Base-by-base conservation (phyloP, 2,329 filamentous ascomycete species). In the Venturia asperata region DNA sequence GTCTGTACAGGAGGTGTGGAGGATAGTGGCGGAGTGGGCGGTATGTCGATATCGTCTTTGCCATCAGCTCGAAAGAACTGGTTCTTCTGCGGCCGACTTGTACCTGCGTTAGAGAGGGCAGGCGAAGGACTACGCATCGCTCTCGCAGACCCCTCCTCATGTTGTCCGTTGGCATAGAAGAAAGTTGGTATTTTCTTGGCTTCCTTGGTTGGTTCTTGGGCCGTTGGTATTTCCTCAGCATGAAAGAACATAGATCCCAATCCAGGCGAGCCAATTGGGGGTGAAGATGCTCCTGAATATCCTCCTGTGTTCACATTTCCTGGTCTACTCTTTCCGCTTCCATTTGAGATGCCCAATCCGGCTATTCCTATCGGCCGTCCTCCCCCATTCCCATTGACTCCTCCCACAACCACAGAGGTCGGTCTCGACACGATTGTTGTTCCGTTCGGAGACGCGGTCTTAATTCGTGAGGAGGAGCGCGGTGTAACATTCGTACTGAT, bases 201-300 rank as follows among this genome's bases (percentile, higher is more conserved):
- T 68, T 69, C 68, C 47, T 66, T 66, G 34, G 58, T 73, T 47
- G 74, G 74, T 66, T 74, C 75, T 66, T 74, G 74, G 19, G 72
- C 67, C 62, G 68, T 65, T 71, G 74, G 66, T 47, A 83, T 89
- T 70, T 96, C 91, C 74, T 87, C 91, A 37, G 92, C 94, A 74
- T 95, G 92, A 75, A 99, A 97, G 82, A 97, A 97, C 78, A 91
- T 93, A 64, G 87, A 77, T 19, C 24, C 77, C 55, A 43, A 24
- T 5, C 41, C 39, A 17, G 45, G 27, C 74, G 77, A 65, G 69
- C 74, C 63, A 72, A 76, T 5, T 73, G 76, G 64, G 68, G 73
- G 24, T 70, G 74, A 42, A 70, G 11, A 3, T 17, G 56, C 11
- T n/a, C 37, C 58, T 21, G 21, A 5, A 37, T 61, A 43, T 17